Evolutionary conservation across 1,139 yeast species (phyloP).

Genomic region (Saccharomyces pastorianus): DNA sequence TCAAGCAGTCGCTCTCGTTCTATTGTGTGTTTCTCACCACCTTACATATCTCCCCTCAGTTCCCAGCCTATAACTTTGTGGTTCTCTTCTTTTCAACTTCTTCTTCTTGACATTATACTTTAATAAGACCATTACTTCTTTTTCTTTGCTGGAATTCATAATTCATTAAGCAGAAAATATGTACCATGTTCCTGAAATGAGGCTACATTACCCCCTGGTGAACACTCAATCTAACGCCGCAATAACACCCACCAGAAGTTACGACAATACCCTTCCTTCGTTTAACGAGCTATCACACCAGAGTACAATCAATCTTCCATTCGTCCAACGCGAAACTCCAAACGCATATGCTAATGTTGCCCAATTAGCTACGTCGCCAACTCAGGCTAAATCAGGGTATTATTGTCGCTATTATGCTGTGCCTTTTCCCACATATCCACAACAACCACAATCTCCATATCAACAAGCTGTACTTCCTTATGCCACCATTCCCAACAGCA

Average conservation of each 20-base stretch:
- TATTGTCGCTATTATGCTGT: background rate
- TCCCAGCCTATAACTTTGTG: background rate
- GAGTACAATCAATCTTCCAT: background rate
- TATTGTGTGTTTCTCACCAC: background rate
- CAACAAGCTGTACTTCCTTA: background rate
- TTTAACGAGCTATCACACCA: background rate
- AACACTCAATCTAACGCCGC: background rate
- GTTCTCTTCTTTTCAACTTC: background rate
- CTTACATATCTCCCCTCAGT: background rate
- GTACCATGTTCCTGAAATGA: conserved; percentile 1
- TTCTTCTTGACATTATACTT: background rate
- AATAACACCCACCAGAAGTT: background rate
- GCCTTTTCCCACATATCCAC: background rate
- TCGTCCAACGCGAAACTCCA: background rate
- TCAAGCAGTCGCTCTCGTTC: background rate
- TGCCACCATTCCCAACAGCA: background rate
- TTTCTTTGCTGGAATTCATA: background rate
- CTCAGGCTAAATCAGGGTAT: background rate
- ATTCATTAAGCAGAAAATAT: background rate
- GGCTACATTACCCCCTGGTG: background rate
- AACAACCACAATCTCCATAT: background rate
- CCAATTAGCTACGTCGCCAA: background rate
- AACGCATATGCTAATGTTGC: background rate
- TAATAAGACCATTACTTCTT: background rate
- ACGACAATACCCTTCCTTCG: background rate